A percentile compares a stretch with the other conserved stretches of the same genome.
These are phyloP conservation scores for Trametes hirsuta DNA, from an alignment of 1,284 basidiomycete genomes.

Conservation along the genomic window DNA sequence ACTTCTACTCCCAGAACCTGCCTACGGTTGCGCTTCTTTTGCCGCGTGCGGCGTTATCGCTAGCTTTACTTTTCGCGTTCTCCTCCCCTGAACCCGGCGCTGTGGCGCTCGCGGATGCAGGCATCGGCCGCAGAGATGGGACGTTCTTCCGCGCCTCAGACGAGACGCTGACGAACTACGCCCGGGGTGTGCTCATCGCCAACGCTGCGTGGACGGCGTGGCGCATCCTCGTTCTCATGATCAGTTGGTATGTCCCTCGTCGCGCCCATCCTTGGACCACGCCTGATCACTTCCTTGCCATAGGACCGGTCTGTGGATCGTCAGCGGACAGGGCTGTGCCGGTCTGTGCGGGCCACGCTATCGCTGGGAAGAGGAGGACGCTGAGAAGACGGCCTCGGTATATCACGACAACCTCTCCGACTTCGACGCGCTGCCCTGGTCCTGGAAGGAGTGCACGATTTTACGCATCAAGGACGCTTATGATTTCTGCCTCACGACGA, in stretches of 20 bases:
- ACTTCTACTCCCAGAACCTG: slow-evolving; percentile 78
- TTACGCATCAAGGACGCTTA: slow-evolving; percentile 75
- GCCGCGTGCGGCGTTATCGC: slow-evolving; percentile 75
- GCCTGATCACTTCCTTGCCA: neutral
- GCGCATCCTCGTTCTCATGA: slow-evolving; percentile 63
- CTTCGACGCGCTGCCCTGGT: slow-evolving; percentile 67
- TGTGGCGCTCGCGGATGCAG: slow-evolving; percentile 50
- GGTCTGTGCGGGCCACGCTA: slow-evolving; percentile 82
- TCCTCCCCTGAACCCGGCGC: slow-evolving; percentile 51
- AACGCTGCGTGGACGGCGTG: slow-evolving; percentile 80
- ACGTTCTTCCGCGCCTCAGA: slow-evolving; percentile 69
- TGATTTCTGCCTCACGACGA: slow-evolving; percentile 73
- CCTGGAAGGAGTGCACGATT: slow-evolving; percentile 74
- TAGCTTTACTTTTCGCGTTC: slow-evolving; percentile 73
- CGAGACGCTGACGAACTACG: slow-evolving; percentile 72
- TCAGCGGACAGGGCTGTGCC: slow-evolving; percentile 73
- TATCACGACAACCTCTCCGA: slow-evolving; percentile 50
- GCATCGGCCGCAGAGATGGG: slow-evolving; percentile 57
- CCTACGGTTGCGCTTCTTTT: slow-evolving; percentile 76
- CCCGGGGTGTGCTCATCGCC: slow-evolving; percentile 71
- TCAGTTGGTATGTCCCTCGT: slow-evolving; percentile 60
- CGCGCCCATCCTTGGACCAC: neutral
- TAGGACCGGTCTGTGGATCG: slow-evolving; percentile 75
- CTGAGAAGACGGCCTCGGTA: slow-evolving; percentile 54
- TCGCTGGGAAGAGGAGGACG: slow-evolving; percentile 79